phyloP scores from a whole-genome alignment of 2,329 filamentous ascomycete genomes.

The Cordyceps cicadae region DNA sequence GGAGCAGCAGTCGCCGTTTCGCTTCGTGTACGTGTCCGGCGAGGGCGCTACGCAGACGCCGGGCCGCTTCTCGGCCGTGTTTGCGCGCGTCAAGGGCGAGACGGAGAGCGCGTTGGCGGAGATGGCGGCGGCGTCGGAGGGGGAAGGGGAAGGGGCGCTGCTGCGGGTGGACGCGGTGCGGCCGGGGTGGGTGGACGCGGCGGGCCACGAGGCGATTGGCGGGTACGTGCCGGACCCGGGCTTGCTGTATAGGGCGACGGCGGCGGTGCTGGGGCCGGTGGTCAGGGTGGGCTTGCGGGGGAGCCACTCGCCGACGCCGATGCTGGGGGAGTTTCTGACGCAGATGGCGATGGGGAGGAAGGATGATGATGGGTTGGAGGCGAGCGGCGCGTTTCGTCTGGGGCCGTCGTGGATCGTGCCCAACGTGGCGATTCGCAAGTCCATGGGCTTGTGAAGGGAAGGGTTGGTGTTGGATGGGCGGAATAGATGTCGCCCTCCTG shows the following conservation, averaged over 20 bases:
- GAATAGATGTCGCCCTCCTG: too few species aligned
- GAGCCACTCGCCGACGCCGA: slow-evolving; percentile 33
- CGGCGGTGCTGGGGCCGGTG: slow-evolving; percentile 19
- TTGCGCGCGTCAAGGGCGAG: slow-evolving; percentile 58
- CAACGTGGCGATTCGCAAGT: slow-evolving; percentile 27
- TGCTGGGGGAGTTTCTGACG: slow-evolving; percentile 35
- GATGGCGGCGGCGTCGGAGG: slow-evolving; percentile 33
- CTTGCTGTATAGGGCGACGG: slow-evolving; percentile 8
- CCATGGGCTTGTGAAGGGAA: slow-evolving; percentile 21
- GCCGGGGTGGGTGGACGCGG: slow-evolving; percentile 49
- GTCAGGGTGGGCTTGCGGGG: slow-evolving; percentile 18
- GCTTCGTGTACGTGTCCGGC: slow-evolving; percentile 65
- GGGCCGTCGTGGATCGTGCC: slow-evolving; percentile 28
- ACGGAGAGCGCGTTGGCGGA: slow-evolving; percentile 52
- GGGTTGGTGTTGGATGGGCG: too few species aligned
- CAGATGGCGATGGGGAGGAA: slow-evolving; percentile 37
- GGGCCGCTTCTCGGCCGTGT: slow-evolving; percentile 46
- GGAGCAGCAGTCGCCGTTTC: too few species aligned
- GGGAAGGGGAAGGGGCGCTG: too few species aligned
- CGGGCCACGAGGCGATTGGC: slow-evolving; percentile 32
- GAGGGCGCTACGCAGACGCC: slow-evolving; percentile 51
- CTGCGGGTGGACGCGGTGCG: slow-evolving; percentile 51
- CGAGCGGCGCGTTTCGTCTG: slow-evolving; percentile 24
- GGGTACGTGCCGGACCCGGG: slow-evolving; percentile 32
- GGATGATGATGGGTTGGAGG: slow-evolving; percentile 17